Base-by-base conservation (phyloP, 1,139 yeast genomes). In the Kodamaea fungicola region DNA sequence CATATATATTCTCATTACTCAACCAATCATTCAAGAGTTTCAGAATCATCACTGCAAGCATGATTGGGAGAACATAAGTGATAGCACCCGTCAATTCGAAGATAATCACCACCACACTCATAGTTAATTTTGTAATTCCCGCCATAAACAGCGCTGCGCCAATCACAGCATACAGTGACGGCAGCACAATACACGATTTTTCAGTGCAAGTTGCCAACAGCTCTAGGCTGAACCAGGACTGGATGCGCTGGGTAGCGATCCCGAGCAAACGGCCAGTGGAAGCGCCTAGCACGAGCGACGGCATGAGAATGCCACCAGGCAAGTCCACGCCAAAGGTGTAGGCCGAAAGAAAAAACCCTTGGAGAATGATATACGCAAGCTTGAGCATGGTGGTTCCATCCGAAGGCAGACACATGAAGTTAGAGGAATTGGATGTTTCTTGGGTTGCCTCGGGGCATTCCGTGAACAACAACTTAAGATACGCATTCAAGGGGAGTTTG, bases 261-360 rank as follows among this genome's bases (percentile, higher is more conserved):
- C 96, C 96, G 6, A 83, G 49, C 5, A 82, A 60, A 36, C 96
- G 60, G 0, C 95, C 95, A 7, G 75, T 61, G 1, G 81, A 61
- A 0, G 86, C 94, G 3, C 95, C 95, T 12, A 83, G 64, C 0
- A 79, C 78, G 50, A 85, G 64, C 0, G 87, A 76, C 0, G 95
- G 94, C 76, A 81, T 76, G 40, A 85, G 60, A 3, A 84, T 67
- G 0, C 94, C 95, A 2, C 92, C 89, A 0, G 95, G 94, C 6
- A 84, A 63, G 26, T 72, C 67, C 1, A 79, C 65, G 1, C 90
- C 86, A 57, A 76, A 83, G 1, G 89, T 69, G 46, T 80, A 79
- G 0, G 85, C 71, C 0, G 86, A 66, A 10, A 82, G 60, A 0
- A 80, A 41, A 40, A 80, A 69, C 1, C 87, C 89, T 41, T 74